Base-by-base conservation (phyloP, 108 stramenopile species). In the Cyclostephanos invisitatus region DNA sequence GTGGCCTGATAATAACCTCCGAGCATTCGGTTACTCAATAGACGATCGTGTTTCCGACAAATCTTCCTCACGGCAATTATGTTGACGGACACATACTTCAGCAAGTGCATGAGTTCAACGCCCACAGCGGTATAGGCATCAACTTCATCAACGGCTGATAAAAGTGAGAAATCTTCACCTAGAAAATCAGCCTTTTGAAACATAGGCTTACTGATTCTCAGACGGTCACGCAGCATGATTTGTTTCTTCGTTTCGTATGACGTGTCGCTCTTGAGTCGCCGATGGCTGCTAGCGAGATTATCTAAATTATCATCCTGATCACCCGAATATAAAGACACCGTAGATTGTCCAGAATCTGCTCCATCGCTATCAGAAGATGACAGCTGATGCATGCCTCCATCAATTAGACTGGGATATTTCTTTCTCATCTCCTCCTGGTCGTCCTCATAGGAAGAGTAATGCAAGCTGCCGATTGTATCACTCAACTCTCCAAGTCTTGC, bases 101-200 rank as follows among this genome's bases (percentile, higher is more conserved):
- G 35, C 7, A 80, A 44, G 29, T 84, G 83, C 66, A 80, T 53
- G 1, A 84, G 53, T 76, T 84, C 84, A 4, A 81, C 67, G 2
- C 81, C 84, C 15, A 85, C 70, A 8, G 76, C 75, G 29, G 68
- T 70, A 47, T 82, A 85, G 0, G 79, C 80, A 70, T 85, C 84
- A 10, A 84, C 94, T 68, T 95, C 94, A 64, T 95, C 94, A 1
- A 92, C 94, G 8, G 91, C 91, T 14, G 88, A 89, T 4, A 95
- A 61, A 2, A 95, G 78, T 2, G 90, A 82, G 51, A 74, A 77
- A 47, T 85, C 84, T 53, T 85, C 84, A 0, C 84, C 84, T 4
- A 85, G 62, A 38, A 85, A 75, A 49, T 89, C 91, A 67, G 84
- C 87, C 48, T 89, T 75, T 74, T 91, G 89, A 78, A 91, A 91